These are phyloP conservation scores for Cymodocea nodosa DNA, from an alignment of 116 monocot species.

Conservation along the genomic window DNA sequence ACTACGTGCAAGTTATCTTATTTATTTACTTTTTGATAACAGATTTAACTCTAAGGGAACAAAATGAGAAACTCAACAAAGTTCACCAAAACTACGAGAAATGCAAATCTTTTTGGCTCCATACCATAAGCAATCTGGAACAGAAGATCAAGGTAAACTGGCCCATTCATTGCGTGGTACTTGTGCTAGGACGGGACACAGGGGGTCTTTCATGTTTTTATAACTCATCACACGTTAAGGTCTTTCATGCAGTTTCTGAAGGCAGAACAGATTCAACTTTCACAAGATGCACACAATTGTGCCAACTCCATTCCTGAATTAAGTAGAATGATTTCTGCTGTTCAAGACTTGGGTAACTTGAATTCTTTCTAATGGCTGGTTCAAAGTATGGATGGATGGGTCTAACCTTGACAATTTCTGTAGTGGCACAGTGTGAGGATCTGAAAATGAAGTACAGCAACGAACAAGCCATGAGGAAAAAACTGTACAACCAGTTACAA, in stretches of 20 bases:
- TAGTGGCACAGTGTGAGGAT: conserved; percentile 70
- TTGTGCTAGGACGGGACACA: no score
- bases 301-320: conserved; percentile 63
- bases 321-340: conserved; percentile 56
- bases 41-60: conserved; percentile 40
- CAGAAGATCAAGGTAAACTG: conserved; percentile 51
- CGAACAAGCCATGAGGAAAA: conserved; percentile 61
- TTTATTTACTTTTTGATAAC: background rate
- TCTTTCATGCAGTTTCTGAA: conserved; percentile 41
- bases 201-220: background rate
- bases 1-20: background rate
- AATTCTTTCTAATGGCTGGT: background rate
- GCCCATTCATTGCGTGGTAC: no score
- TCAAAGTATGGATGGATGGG: background rate
- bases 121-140: conserved; percentile 40
- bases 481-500: conserved; percentile 66
- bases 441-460: conserved; percentile 62
- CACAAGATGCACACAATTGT: conserved; percentile 58
- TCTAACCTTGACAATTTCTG: background rate
- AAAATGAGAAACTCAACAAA: conserved; percentile 29
- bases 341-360: conserved; percentile 57
- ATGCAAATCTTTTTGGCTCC: conserved; percentile 42
- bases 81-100: conserved; percentile 38
- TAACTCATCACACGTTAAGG: background rate
- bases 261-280: conserved; percentile 52